Conservation (phyloP, 2,329 filamentous ascomycete genomes). For the Cladophialophora exuberans region DNA sequence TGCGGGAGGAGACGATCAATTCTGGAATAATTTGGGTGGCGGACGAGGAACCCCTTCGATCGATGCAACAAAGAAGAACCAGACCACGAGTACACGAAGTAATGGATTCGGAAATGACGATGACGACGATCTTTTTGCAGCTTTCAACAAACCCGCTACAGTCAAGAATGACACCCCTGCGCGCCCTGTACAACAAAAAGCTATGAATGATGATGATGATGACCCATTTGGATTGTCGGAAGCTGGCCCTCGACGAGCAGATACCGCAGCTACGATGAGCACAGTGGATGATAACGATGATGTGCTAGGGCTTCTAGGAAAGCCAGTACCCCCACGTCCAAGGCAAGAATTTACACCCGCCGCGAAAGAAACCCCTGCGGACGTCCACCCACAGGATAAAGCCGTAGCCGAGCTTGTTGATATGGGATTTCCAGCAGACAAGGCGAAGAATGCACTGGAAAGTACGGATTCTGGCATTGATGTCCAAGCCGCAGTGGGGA, state of each 20-base stretch:
- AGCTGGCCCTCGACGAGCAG: slow-evolving; percentile 52
- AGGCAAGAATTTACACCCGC: slow-evolving; percentile 3
- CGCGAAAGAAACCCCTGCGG: slow-evolving; percentile 35
- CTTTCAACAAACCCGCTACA: slow-evolving; percentile 54
- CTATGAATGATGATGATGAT: slow-evolving; percentile 65
- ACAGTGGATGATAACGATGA: slow-evolving; percentile 69
- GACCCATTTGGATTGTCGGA: slow-evolving; percentile 83
- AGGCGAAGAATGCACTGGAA: slow-evolving; percentile 76
- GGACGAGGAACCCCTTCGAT: slow-evolving; percentile 50
- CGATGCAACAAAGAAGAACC: slow-evolving; percentile 14
- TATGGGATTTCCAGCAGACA: slow-evolving; percentile 88
- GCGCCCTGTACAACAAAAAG: slow-evolving; percentile 26
- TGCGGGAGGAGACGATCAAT: slow-evolving; percentile 66
- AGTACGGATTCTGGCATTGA: slow-evolving; percentile 79
- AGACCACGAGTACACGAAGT: not conserved
- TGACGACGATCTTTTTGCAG: slow-evolving; percentile 64
- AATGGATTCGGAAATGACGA: slow-evolving; percentile 35
- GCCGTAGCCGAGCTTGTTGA: slow-evolving; percentile 88
- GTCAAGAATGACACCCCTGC: slow-evolving; percentile 36
- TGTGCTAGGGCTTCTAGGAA: slow-evolving; percentile 63
- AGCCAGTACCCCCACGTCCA: slow-evolving; percentile 54
- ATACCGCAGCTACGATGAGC: slow-evolving; percentile 56
- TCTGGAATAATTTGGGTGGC: slow-evolving; percentile 73
- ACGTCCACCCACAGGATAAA: slow-evolving; percentile 66
- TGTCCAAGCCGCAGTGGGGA: slow-evolving; percentile 84